phyloP scores from a whole-genome alignment of 805 yeast genomes.

The Saccharomycopsis olivae region DNA sequence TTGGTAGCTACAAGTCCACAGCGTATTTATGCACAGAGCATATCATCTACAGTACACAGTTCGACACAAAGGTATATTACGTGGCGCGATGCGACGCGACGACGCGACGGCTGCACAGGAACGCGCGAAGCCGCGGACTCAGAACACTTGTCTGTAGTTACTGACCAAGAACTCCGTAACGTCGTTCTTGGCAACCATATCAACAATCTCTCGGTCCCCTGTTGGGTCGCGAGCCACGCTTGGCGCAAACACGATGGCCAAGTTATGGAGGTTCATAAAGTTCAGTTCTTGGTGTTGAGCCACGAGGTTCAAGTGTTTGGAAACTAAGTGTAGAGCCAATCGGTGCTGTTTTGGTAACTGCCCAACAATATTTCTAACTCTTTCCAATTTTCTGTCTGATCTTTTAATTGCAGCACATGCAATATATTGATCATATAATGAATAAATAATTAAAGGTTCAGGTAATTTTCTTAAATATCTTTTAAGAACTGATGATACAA shows the following conservation, averaged over 20 bases:
- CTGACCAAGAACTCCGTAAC: conserved; percentile 63
- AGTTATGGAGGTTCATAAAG: conserved; percentile 73
- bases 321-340: conserved; percentile 41
- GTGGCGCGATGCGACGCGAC: no score
- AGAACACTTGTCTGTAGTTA: conserved; percentile 33
- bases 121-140: no score
- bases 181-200: conserved; percentile 72
- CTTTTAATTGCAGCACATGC: conserved; percentile 30
- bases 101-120: no score
- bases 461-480: conserved; percentile 79
- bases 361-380: conserved; percentile 35
- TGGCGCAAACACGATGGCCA: conserved; percentile 92
- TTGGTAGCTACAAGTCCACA: no score
- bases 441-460: conserved; percentile 71
- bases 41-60: no score
- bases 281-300: conserved; percentile 43
- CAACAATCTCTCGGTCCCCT: conserved; percentile 75
- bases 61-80: no score
- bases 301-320: conserved; percentile 57
- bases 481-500: conserved; percentile 78
- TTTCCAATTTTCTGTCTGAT: conserved; percentile 29
- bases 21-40: no score
- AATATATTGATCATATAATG: conserved; percentile 57
- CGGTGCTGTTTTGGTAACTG: conserved; percentile 61
- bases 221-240: conserved; percentile 70